These are phyloP conservation scores for Phytopythium cucurbitacearum DNA, from an alignment of 352 stramenopile genomes.

Conservation along the genomic window DNA sequence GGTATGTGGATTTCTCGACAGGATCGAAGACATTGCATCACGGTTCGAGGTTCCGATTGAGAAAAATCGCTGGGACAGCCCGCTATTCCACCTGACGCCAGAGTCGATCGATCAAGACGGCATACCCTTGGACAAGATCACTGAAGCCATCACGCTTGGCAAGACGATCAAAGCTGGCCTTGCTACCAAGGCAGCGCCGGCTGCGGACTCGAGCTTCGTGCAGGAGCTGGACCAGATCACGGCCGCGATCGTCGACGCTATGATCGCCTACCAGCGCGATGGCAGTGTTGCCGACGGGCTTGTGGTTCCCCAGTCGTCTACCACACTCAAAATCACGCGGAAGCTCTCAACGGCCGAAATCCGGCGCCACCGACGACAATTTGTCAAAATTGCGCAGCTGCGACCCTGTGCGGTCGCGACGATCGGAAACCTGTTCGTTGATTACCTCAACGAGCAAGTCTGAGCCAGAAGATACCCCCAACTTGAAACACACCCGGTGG, in stretches of 20 bases:
- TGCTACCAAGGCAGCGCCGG: slow-evolving; percentile 53
- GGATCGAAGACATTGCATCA: slow-evolving; percentile 79
- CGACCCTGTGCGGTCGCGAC: slow-evolving; percentile 40
- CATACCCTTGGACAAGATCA: slow-evolving; percentile 42
- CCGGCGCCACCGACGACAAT: slow-evolving; percentile 73
- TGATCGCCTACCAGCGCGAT: slow-evolving; percentile 64
- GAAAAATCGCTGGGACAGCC: slow-evolving; percentile 94
- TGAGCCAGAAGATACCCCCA: slow-evolving; percentile 12
- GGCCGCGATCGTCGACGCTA: slow-evolving; percentile 42
- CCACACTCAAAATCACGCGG: slow-evolving; percentile 23
- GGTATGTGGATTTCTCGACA: slow-evolving; percentile 4
- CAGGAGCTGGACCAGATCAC: slow-evolving; percentile 68
- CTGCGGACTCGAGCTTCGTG: slow-evolving; percentile 64
- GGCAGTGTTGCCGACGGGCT: slow-evolving; percentile 49
- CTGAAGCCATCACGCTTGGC: slow-evolving; percentile 48
- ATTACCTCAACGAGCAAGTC: slow-evolving; percentile 73
- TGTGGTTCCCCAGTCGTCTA: slow-evolving; percentile 15
- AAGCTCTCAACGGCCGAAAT: slow-evolving; percentile 50
- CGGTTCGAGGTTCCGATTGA: slow-evolving; percentile 89
- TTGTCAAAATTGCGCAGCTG: slow-evolving; percentile 74
- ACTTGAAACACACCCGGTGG: slow-evolving; percentile 1
- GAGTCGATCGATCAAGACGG: slow-evolving; percentile 31
- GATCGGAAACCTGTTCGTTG: slow-evolving; percentile 68
- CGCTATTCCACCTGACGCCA: slow-evolving; percentile 71
- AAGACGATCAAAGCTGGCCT: slow-evolving; percentile 68